These are phyloP conservation scores for Aspergillus clavatus DNA, from an alignment of 2,329 filamentous ascomycete genomes.

Conservation along the genomic window DNA sequence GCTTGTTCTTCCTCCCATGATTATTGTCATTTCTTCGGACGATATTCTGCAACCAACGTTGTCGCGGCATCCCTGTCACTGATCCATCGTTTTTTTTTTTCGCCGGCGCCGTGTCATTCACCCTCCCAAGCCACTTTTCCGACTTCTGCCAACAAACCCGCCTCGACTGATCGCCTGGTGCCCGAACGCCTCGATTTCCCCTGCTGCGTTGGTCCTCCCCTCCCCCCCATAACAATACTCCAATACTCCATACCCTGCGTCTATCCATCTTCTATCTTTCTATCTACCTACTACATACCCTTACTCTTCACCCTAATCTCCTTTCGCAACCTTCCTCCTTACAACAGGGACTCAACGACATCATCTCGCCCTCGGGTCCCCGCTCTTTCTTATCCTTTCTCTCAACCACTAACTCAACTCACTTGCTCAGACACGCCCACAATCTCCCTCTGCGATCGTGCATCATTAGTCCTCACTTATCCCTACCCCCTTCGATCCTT, in stretches of 20 bases:
- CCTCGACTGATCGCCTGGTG: slow-evolving; percentile 28
- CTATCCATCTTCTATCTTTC: too few relatives aligned
- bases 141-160: slow-evolving; percentile 26
- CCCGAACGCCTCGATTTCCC: slow-evolving; percentile 34
- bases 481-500: background rate
- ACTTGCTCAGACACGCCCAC: too few relatives aligned
- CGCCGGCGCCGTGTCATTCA: slow-evolving; percentile 16
- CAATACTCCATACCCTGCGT: slow-evolving; percentile 10
- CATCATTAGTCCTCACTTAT: background rate
- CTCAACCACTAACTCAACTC: too few relatives aligned
- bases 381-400: too few relatives aligned
- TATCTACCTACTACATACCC: slow-evolving; percentile 2
- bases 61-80: slow-evolving; percentile 32
- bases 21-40: slow-evolving; percentile 1
- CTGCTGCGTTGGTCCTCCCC: slow-evolving; percentile 23
- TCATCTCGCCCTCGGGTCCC: background rate
- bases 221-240: too few relatives aligned
- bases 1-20: slow-evolving; percentile 7
- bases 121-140: slow-evolving; percentile 26
- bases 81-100: slow-evolving; percentile 27
- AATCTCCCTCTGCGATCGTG: background rate
- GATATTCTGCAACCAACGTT: slow-evolving; percentile 17
- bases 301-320: too few relatives aligned
- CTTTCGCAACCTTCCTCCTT: slow-evolving; percentile 16
- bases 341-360: background rate